Conservation (phyloP, 306 rosid species). For the Purshia tridentata region DNA sequence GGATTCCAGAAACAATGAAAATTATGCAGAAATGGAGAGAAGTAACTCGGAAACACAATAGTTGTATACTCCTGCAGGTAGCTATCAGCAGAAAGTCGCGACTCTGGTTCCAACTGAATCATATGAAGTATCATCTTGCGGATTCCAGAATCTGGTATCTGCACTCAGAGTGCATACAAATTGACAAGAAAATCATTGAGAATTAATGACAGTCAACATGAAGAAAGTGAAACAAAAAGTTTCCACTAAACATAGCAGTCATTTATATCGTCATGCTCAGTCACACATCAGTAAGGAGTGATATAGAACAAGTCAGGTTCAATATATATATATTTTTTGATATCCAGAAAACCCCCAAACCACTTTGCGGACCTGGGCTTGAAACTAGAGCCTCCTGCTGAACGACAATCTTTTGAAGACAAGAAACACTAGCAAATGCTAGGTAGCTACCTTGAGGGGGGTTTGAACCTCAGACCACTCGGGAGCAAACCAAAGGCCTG, state of each 20-base stretch:
- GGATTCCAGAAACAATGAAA: constrained; percentile 93
- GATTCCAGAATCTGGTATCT: constrained; percentile 91
- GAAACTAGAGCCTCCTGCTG: no score
- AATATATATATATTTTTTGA: no score
- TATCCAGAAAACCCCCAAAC: no score
- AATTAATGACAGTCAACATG: neutral
- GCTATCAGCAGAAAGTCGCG: constrained; percentile 78
- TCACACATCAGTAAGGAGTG: neutral
- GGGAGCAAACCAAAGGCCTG: no score
- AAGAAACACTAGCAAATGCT: no score
- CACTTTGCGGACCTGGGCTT: no score
- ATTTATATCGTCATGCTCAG: no score
- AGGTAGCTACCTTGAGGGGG: no score
- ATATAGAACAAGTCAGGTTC: neutral
- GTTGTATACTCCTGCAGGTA: constrained; percentile 76
- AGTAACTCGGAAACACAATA: constrained; percentile 80
- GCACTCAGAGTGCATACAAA: constrained; percentile 35
- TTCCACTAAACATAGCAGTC: neutral
- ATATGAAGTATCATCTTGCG: constrained; percentile 92
- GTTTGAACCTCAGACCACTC: no score
- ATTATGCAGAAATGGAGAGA: constrained; percentile 87
- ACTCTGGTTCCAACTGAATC: constrained; percentile 92
- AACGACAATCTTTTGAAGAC: no score
- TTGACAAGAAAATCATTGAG: constrained; percentile 12
- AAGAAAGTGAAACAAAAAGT: neutral